A percentile compares a stretch with the other conserved stretches of the same genome.
Evolutionary conservation across 2,329 filamentous ascomycete species (phyloP).

Genomic region (Parastagonospora avenae): DNA sequence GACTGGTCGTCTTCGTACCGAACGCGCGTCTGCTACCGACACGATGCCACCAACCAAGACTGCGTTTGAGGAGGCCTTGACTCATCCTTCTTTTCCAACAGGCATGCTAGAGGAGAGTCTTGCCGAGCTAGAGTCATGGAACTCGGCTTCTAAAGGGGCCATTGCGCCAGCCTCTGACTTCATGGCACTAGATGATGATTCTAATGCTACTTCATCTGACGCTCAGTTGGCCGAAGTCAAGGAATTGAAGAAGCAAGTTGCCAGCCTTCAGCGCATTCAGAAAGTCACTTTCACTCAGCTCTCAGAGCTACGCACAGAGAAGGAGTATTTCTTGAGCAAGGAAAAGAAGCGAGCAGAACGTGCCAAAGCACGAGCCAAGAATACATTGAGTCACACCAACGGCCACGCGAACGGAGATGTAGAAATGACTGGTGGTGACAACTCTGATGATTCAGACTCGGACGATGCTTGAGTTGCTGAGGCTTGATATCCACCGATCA

Average conservation of each 20-base stretch:
- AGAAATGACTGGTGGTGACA: constrained; percentile 34
- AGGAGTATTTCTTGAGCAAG: constrained; percentile 39
- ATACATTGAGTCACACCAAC: constrained; percentile 25
- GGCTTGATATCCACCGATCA: background rate
- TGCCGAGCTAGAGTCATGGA: constrained; percentile 41
- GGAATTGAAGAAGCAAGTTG: constrained; percentile 47
- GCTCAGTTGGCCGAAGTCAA: constrained; percentile 37
- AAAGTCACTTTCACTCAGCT: constrained; percentile 53
- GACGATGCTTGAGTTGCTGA: constrained; percentile 15
- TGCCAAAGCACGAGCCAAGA: constrained; percentile 26
- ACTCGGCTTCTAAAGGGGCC: constrained; percentile 20
- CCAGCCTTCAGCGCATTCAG: constrained; percentile 52
- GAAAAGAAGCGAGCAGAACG: constrained; percentile 37
- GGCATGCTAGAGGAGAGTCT: constrained; percentile 47
- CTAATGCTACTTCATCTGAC: constrained; percentile 3
- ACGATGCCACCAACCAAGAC: constrained; percentile 17
- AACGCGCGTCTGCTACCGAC: constrained; percentile 39
- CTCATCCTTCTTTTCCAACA: constrained; percentile 50
- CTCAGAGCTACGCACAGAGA: constrained; percentile 50
- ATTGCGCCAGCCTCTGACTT: constrained; percentile 40
- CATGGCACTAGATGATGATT: constrained; percentile 24
- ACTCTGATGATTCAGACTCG: constrained; percentile 21
- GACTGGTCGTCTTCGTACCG: constrained; percentile 36
- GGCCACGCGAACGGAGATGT: constrained; percentile 29
- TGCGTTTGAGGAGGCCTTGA: constrained; percentile 49